Percentiles rank a stretch among this genome's conserved stretches.
These are phyloP conservation scores for Blastomyces gilchristii DNA, from an alignment of 2,329 filamentous ascomycete species.

Conservation along the genomic window DNA sequence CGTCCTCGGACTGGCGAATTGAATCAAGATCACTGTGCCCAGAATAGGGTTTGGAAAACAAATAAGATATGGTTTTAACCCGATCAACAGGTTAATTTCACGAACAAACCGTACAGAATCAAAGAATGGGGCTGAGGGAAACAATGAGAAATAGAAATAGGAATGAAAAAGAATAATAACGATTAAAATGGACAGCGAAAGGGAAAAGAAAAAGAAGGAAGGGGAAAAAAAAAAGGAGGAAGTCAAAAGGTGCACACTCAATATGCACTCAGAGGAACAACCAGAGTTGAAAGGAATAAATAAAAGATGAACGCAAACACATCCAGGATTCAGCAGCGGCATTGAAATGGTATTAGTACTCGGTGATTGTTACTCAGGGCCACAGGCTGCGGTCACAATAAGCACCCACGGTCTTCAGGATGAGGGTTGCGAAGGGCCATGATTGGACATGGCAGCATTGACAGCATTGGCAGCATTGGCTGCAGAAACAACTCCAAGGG, in stretches of 20 bases:
- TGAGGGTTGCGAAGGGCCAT: neutral
- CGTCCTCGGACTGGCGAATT: neutral
- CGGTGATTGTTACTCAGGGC: neutral
- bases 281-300: constrained; percentile 15
- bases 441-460: neutral
- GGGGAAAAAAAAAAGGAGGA: constrained; percentile 11
- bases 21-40: neutral
- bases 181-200: constrained; percentile 19
- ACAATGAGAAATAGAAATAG: neutral
- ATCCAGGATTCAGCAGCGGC: neutral
- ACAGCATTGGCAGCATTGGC: too few species aligned
- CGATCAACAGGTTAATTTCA: constrained; percentile 10
- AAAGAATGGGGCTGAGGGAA: constrained; percentile 9
- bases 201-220: constrained; percentile 13
- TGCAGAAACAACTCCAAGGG: too few species aligned
- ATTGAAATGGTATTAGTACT: neutral
- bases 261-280: constrained; percentile 18
- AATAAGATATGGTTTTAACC: neutral
- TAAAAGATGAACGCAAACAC: too few species aligned
- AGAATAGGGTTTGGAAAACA: neutral
- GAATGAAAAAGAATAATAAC: constrained; percentile 10
- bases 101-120: constrained; percentile 19
- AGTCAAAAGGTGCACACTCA: constrained; percentile 20
- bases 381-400: neutral
- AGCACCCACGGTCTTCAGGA: neutral